Conservation (phyloP, 352 stramenopile genomes). For the Lagenidium sp. region DNA sequence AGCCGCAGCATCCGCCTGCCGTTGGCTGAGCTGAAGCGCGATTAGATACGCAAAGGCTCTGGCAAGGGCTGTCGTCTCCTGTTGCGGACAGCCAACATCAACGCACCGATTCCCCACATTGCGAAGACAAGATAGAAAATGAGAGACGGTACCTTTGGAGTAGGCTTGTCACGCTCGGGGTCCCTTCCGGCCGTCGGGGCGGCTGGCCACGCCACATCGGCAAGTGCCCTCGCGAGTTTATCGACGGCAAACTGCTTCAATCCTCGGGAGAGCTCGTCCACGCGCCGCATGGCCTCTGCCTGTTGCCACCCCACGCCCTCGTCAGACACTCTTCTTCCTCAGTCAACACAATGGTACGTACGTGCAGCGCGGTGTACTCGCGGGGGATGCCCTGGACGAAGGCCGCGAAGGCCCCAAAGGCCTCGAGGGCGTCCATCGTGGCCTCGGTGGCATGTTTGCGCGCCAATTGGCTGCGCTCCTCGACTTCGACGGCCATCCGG, state of each 20-base stretch:
- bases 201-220: conserved; percentile 37
- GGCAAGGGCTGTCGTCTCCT: conserved; percentile 20
- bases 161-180: conserved; percentile 8
- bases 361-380: conserved; percentile 33
- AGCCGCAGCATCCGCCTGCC: conserved; percentile 5
- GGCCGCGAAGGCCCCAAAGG: conserved; percentile 25
- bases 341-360: conserved; percentile 8
- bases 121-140: background rate
- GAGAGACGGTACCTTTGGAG: background rate
- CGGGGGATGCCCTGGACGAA: conserved; percentile 30
- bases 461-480: conserved; percentile 36
- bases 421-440: conserved; percentile 30
- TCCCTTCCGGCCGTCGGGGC: conserved; percentile 19
- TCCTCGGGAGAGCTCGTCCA: conserved; percentile 33
- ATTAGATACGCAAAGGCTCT: conserved; percentile 43
- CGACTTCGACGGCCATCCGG: conserved; percentile 33
- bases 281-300: conserved; percentile 28
- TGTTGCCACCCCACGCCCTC: conserved; percentile 4
- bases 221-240: conserved; percentile 37
- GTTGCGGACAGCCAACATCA: background rate
- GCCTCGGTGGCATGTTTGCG: conserved; percentile 25
- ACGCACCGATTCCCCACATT: background rate
- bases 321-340: background rate
- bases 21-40: conserved; percentile 44
- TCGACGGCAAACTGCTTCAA: conserved; percentile 41